Percentiles rank a stretch among this genome's conserved stretches.
Conservation (phyloP, 495 filamentous ascomycete species). For the Tuber magnatum region DNA sequence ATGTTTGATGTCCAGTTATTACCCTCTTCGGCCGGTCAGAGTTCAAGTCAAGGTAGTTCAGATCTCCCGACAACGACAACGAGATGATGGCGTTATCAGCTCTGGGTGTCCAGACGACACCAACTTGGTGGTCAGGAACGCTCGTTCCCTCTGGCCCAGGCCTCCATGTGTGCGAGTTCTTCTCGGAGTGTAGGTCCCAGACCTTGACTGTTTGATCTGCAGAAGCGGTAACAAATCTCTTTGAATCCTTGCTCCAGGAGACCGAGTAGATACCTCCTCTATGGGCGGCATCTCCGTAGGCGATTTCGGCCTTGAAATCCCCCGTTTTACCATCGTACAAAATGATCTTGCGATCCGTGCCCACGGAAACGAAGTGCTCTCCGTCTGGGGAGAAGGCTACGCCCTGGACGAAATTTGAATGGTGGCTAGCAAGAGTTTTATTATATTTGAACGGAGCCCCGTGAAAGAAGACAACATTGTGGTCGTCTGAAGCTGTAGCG, state of each 20-base stretch:
- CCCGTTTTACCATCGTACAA: conserved; percentile 94
- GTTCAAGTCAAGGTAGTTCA: conserved; percentile 77
- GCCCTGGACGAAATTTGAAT: conserved; percentile 82
- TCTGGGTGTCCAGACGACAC: conserved; percentile 82
- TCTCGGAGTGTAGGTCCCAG: conserved; percentile 78
- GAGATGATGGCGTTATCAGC: conserved; percentile 82
- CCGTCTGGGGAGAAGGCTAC: conserved; percentile 89
- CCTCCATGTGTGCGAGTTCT: conserved; percentile 70
- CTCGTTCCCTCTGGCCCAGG: conserved; percentile 77
- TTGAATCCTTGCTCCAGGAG: conserved; percentile 84
- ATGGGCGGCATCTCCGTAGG: conserved; percentile 64
- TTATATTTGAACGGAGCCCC: conserved; percentile 94
- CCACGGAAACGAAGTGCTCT: conserved; percentile 72
- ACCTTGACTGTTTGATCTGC: conserved; percentile 86
- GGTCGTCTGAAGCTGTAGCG: conserved; percentile 84
- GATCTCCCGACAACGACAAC: conserved; percentile 75
- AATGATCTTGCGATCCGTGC: conserved; percentile 80
- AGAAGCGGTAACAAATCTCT: conserved; percentile 79
- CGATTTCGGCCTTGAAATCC: conserved; percentile 66
- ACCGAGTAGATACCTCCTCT: conserved; percentile 88
- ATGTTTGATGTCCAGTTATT: conserved; percentile 90
- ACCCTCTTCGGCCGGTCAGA: conserved; percentile 60
- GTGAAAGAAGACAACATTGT: conserved; percentile 80
- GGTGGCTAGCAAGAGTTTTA: conserved; percentile 61
- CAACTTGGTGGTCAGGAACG: conserved; percentile 81